Percentiles rank a stretch among this genome's conserved stretches.
phyloP scores from a whole-genome alignment of 305 asterid genomes.

The Fraxinus nigra region DNA sequence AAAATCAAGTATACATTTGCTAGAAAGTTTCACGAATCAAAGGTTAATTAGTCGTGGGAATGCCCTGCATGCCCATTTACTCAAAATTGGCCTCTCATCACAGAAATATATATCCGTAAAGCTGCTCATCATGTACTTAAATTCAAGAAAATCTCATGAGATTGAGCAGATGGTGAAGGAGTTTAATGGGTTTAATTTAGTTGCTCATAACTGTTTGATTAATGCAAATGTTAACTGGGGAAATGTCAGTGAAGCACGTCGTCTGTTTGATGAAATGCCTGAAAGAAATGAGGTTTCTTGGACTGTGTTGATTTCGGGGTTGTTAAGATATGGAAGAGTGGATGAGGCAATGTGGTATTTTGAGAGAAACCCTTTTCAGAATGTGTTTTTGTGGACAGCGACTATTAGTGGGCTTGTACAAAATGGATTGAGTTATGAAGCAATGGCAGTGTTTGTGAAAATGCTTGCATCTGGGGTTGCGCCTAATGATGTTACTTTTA shows the following conservation, averaged over 20 bases:
- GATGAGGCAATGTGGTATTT: conserved; percentile 63
- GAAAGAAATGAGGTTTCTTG: conserved; percentile 73
- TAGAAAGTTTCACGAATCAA: conserved; percentile 41
- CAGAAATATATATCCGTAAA: conserved; percentile 56
- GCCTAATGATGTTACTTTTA: conserved; percentile 72
- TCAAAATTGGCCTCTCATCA: conserved; percentile 62
- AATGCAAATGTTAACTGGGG: conserved; percentile 57
- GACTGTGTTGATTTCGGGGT: conserved; percentile 69
- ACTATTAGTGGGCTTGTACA: conserved; percentile 65
- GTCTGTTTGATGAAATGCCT: conserved; percentile 82
- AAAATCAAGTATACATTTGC: conserved; percentile 33
- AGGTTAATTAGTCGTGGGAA: conserved; percentile 40
- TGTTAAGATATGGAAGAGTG: conserved; percentile 54
- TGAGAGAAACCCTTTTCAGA: conserved; percentile 44
- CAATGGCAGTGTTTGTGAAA: conserved; percentile 42
- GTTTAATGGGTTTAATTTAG: conserved; percentile 66
- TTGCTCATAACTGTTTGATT: conserved; percentile 70
- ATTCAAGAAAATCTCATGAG: conserved; percentile 45
- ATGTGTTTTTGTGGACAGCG: conserved; percentile 68
- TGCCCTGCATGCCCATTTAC: conserved; percentile 61
- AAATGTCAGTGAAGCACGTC: conserved; percentile 39
- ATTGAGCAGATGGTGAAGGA: conserved; percentile 65
- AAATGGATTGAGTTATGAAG: conserved; percentile 48
- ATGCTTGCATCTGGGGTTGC: conserved; percentile 52
- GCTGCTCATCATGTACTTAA: conserved; percentile 60